Percentiles rank a stretch among this genome's conserved stretches.
These are phyloP conservation scores for Boletus subparvulus DNA, from an alignment of 768 basidiomycete genomes.

Conservation along the genomic window DNA sequence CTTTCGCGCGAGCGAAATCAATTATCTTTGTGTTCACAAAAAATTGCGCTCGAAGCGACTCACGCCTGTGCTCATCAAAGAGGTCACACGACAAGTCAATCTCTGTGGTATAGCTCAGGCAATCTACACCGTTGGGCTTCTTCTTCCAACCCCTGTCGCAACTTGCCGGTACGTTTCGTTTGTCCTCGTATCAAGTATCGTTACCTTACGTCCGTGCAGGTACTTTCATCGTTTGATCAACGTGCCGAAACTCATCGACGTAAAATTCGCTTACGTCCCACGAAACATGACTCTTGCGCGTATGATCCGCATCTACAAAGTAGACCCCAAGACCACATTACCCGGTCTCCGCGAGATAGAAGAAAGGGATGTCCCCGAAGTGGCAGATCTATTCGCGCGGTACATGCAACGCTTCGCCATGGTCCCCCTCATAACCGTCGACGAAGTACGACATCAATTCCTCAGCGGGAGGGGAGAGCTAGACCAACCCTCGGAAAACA, in stretches of 20 bases:
- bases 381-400: constrained; percentile 65
- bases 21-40: constrained; percentile 97
- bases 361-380: constrained; percentile 68
- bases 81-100: constrained; percentile 91
- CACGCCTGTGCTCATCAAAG: constrained; percentile 95
- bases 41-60: constrained; percentile 93
- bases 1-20: constrained; percentile 84
- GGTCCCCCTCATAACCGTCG: constrained; percentile 67
- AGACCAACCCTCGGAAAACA: constrained; percentile 36
- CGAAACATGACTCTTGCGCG: constrained; percentile 88
- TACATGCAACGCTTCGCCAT: constrained; percentile 90
- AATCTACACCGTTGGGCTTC: constrained; percentile 92
- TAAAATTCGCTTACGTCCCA: constrained; percentile 86
- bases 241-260: constrained; percentile 87
- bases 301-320: constrained; percentile 74
- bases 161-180: constrained; percentile 64
- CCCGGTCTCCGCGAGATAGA: constrained; percentile 87
- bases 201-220: constrained; percentile 38
- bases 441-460: constrained; percentile 86
- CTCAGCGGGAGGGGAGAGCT: constrained; percentile 72
- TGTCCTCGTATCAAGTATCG: background rate
- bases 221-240: constrained; percentile 93
- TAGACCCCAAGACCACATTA: constrained; percentile 51
- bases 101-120: constrained; percentile 93
- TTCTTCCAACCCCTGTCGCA: constrained; percentile 90